Conservation (phyloP, 129 eudicot species). For the Saposhnikovia divaricata region DNA sequence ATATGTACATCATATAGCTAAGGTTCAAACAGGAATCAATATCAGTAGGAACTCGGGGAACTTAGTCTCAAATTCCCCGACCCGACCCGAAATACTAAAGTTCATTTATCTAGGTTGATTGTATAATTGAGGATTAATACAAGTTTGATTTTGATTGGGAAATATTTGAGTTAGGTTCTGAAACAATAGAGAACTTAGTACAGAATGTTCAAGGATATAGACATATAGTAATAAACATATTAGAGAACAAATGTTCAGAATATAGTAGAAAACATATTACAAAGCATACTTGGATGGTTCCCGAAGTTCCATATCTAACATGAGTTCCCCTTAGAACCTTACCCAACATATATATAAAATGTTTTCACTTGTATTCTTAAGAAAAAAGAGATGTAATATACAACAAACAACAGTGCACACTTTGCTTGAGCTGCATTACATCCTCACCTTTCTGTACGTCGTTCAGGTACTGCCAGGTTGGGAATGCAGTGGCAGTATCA, state of each 20-base stretch:
- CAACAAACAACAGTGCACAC: background rate
- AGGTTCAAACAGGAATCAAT: background rate
- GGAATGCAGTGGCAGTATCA: constrained; percentile 82
- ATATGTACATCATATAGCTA: background rate
- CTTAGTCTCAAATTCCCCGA: background rate
- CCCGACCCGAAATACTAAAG: background rate
- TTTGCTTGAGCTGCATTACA: background rate
- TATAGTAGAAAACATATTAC: too few relatives aligned
- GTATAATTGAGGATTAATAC: background rate
- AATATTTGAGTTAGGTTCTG: background rate
- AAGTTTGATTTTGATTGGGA: background rate
- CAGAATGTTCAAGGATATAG: background rate
- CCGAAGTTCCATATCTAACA: background rate
- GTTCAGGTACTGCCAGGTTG: constrained; percentile 76
- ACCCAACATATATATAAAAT: too few relatives aligned
- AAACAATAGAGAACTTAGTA: background rate
- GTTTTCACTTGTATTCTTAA: background rate
- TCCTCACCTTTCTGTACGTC: background rate
- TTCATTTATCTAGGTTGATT: background rate
- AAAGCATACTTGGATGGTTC: too few relatives aligned
- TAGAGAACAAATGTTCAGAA: too few relatives aligned
- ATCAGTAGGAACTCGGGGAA: background rate
- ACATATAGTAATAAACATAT: too few relatives aligned
- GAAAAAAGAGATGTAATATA: background rate
- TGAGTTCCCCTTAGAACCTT: background rate